phyloP scores from a whole-genome alignment of 192 early-diverging fungal species.

The Radiomyces spectabilis region DNA sequence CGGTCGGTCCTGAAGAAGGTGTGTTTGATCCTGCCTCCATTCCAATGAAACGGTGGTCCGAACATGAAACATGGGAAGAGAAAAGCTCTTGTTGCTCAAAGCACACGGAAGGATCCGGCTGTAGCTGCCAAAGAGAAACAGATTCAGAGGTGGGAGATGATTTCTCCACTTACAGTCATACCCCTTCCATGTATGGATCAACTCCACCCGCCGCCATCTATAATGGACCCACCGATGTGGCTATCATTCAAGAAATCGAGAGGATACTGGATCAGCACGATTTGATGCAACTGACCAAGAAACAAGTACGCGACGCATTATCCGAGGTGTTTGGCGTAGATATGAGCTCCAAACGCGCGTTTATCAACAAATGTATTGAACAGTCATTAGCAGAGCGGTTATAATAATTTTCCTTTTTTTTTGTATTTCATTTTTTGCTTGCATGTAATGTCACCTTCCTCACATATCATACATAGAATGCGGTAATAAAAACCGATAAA shows the following conservation, averaged over 20 bases:
- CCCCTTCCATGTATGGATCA: background rate
- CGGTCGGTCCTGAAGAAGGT: slow-evolving; percentile 34
- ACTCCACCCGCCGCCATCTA: background rate
- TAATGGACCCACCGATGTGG: slow-evolving; percentile 57
- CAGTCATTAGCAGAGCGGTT: slow-evolving; percentile 23
- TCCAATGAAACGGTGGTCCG: slow-evolving; percentile 59
- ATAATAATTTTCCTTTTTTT: background rate
- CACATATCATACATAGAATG: no score
- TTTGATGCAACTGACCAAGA: slow-evolving; percentile 71
- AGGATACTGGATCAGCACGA: slow-evolving; percentile 61
- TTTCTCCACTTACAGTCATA: background rate
- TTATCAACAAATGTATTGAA: slow-evolving; percentile 70
- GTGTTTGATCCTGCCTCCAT: slow-evolving; percentile 60
- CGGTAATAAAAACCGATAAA: no score
- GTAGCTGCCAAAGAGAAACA: slow-evolving; percentile 3
- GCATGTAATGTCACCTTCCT: no score
- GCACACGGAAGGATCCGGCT: slow-evolving; percentile 1
- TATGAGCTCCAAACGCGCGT: slow-evolving; percentile 51
- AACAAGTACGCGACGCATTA: slow-evolving; percentile 69
- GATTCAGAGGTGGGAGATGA: slow-evolving; percentile 10
- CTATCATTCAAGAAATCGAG: slow-evolving; percentile 66
- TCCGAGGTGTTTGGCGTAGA: slow-evolving; percentile 61
- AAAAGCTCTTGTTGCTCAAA: background rate
- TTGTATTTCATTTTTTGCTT: no score
- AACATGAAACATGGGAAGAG: slow-evolving; percentile 40